Evolutionary conservation across 441 rosid species (phyloP), one percentile per base, ranked within the genome.

Genomic region (Erodium chrysanthum): DNA sequence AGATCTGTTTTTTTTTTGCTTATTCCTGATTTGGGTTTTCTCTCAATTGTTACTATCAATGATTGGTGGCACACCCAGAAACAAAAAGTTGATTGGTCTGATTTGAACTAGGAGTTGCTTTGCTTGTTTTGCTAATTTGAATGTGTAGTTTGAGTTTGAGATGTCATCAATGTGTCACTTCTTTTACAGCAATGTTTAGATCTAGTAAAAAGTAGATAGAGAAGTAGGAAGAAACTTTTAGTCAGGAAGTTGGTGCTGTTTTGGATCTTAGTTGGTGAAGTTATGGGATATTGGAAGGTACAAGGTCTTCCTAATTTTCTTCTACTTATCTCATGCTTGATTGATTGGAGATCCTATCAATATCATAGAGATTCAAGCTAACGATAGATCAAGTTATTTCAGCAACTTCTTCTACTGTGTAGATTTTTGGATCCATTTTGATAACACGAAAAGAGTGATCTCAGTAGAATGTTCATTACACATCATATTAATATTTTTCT

Each of bases 191-290:
- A 18, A 54, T 20, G 61, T 20, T 54, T 18, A 54, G 61, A 54
- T 54, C 61, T 54, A 18, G 22, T 25, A 54, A 54, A 54, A 54
- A 21, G 25, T 15, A 52, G 23, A 1, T 29, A 29, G 1, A 20
- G 11, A 5, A 54, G 61, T 54, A 54, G 61, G 61, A 54, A 20
- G 61, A 21, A 18, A 20, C 18, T 18, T 54, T 18, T 54, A 18
- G 61, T 54, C n/a, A 21, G 61, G 27, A 54, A 21, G 61, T 54
- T 54, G 61, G 61, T 54, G 22, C 61, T 54, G 12, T 8, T 54
- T 54, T 54, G 25, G 61, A 54, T 54, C 61, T 54, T 54, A 7
- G 61, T 54, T 18, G 61, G 61, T 54, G 11, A 54, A 54, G 61
- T 54, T 54, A 14, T 54, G 23, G 61, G 1, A 9, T 18, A 54